phyloP scores from a whole-genome alignment of 108 stramenopile species.

The Cafeteria roenbergensis region DNA sequence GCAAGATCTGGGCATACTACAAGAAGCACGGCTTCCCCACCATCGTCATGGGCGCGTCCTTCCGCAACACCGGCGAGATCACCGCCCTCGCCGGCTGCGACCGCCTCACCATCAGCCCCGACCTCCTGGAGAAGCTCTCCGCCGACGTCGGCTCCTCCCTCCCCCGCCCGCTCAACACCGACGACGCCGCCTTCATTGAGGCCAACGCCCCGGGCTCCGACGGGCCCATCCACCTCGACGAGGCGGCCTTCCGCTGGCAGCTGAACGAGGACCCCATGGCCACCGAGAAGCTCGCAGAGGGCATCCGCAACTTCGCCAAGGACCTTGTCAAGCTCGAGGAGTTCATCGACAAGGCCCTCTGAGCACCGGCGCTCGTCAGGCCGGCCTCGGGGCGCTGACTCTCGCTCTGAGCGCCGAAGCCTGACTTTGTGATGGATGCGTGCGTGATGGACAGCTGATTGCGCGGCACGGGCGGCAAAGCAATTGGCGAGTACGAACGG shows the following conservation, averaged over 20 bases:
- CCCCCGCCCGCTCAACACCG: constrained; percentile 51
- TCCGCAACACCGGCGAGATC: constrained; percentile 60
- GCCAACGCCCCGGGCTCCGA: constrained; percentile 10
- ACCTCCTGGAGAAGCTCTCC: constrained; percentile 53
- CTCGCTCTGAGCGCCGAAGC: no score
- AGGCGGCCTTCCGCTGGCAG: constrained; percentile 77
- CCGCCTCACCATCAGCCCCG: constrained; percentile 45
- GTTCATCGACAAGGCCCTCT: constrained; percentile 61
- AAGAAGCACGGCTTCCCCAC: constrained; percentile 84
- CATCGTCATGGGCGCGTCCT: constrained; percentile 90
- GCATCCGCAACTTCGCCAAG: constrained; percentile 68
- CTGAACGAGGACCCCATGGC: constrained; percentile 80
- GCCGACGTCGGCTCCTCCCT: constrained; percentile 26
- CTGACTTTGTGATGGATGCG: no score
- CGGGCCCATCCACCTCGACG: constrained; percentile 63
- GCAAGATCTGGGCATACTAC: constrained; percentile 80
- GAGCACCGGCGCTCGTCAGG: no score
- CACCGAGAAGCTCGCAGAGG: constrained; percentile 76
- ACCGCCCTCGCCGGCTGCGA: constrained; percentile 44
- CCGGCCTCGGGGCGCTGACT: no score
- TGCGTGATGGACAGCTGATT: no score
- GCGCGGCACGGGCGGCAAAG: no score
- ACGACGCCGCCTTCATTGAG: constrained; percentile 55
- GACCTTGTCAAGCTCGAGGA: constrained; percentile 84
- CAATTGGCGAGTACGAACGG: no score